Evolutionary conservation across 139 green algal species (phyloP), one percentile per base, ranked within the genome.

Genomic region (Chlamydomonas urium): DNA sequence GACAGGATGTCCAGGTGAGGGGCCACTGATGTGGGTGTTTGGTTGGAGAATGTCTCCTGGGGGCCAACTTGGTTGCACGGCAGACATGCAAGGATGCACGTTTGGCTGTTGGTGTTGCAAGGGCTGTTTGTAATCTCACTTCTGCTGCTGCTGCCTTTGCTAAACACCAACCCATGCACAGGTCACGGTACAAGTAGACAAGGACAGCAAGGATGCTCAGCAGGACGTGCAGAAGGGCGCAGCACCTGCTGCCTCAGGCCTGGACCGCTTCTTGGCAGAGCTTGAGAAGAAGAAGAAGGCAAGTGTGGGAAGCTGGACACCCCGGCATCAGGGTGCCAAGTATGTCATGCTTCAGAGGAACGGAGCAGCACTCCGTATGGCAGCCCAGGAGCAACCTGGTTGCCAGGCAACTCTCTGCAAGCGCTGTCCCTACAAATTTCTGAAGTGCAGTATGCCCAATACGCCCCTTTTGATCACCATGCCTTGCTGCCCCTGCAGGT

Each of bases 1-100:
- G 91, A 4, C 90, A 94, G 63, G 82, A 92, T 47, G 84, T 96
- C 23, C 73, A 89, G 67, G 87, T 93, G 32, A 35, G 63, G 6
- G 2, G 6, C 26, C 50, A 28, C 4, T 24, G 50, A 2, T 45
- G 31, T 63, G 66, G 66, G 66, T 4, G 31, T 50, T n/a, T n/a
- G n/a, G 42, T 8, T 24, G 42, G 14, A 50, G 42, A 50, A 24
- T 8, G 8, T 8, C 10, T 14, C 14, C 42, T 50, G 42, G 42
- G 42, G 14, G 42, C 14, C 42, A 14, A 50, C 14, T 8, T 24
- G 14, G 42, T 8, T 8, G 14, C 10, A 14, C 14, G 8, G 42
- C 42, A 14, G 8, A 14, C 42, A 50, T 50, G 42, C 8, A 50
- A 50, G 14, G 8, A 50, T 14, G 14, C 8, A 24, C 42, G 14